These are phyloP conservation scores for Colletotrichum musicola DNA, from an alignment of 2,329 filamentous ascomycete genomes.

Conservation along the genomic window DNA sequence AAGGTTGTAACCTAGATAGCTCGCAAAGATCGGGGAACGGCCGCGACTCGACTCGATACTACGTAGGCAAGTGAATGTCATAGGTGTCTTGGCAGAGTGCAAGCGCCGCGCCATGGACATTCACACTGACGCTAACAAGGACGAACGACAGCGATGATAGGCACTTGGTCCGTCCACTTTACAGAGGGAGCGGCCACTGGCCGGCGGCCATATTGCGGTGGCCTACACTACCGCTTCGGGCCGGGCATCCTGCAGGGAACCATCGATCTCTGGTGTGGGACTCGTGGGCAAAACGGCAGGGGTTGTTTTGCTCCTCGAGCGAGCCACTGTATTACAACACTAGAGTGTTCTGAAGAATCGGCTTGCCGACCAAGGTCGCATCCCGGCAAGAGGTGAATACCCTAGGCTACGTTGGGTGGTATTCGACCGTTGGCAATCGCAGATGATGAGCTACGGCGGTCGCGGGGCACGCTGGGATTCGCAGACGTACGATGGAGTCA, in stretches of 20 bases:
- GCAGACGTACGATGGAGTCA: not conserved
- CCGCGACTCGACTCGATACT: not conserved
- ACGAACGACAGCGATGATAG: no score
- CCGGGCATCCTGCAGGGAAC: slow-evolving; percentile 23
- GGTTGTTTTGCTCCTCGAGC: not conserved
- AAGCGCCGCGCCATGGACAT: no score
- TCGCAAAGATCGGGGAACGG: not conserved
- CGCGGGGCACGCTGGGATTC: no score
- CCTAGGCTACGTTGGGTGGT: slow-evolving; percentile 2
- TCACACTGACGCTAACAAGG: no score
- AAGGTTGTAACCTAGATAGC: not conserved
- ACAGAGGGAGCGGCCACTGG: not conserved
- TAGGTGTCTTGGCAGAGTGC: no score
- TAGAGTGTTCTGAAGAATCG: slow-evolving; percentile 14
- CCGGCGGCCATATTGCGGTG: not conserved
- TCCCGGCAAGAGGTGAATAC: slow-evolving; percentile 11
- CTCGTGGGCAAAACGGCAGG: not conserved
- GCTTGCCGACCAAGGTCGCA: slow-evolving; percentile 19
- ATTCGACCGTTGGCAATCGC: slow-evolving; percentile 10
- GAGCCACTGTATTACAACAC: not conserved
- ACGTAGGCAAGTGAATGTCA: no score
- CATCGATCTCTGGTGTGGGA: slow-evolving; percentile 17
- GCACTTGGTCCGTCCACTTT: not conserved
- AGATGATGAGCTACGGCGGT: no score
- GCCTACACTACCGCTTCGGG: slow-evolving; percentile 16